These are phyloP conservation scores for Cephalotrichum gorgonifer DNA, from an alignment of 2,329 filamentous ascomycete species.

Conservation along the genomic window DNA sequence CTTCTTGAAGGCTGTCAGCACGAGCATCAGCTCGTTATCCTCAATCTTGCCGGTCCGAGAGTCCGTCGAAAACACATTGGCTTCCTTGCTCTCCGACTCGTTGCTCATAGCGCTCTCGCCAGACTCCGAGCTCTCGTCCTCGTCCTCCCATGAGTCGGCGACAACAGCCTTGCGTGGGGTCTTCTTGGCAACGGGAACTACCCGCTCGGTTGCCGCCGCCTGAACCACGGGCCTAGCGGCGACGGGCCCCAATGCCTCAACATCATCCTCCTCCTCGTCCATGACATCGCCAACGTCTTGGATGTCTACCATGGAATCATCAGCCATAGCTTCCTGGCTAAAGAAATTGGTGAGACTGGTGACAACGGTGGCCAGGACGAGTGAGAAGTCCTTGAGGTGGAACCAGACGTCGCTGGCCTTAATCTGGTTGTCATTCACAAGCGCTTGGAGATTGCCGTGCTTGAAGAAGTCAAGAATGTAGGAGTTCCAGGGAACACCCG, in stretches of 20 bases:
- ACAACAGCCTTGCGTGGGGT: constrained; percentile 5
- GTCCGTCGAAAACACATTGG: not conserved
- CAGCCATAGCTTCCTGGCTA: constrained; percentile 26
- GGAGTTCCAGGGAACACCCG: constrained; percentile 44
- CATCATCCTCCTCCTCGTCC: constrained; percentile 21
- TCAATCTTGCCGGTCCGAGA: constrained; percentile 17
- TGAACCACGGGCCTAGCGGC: not conserved
- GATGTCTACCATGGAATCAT: constrained; percentile 28
- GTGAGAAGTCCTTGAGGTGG: constrained; percentile 47
- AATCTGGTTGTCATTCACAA: constrained; percentile 57
- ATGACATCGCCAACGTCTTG: constrained; percentile 30
- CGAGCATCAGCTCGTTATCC: constrained; percentile 36
- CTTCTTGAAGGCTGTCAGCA: constrained; percentile 47
- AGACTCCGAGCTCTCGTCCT: constrained; percentile 19
- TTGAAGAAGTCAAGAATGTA: constrained; percentile 71
- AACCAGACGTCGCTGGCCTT: constrained; percentile 62
- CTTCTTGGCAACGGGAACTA: not conserved
- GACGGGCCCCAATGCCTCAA: constrained; percentile 27
- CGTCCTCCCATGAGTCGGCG: constrained; percentile 37
- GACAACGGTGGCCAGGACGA: constrained; percentile 60
- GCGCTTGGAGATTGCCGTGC: constrained; percentile 52
- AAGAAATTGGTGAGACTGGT: constrained; percentile 49
- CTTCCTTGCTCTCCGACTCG: too few relatives aligned
- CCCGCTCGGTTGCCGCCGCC: not conserved
- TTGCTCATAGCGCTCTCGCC: not conserved